Evolutionary conservation across 345 rosid genomes (phyloP), one percentile per base, ranked within the genome.

Genomic region (Xanthoceras sorbifolium): DNA sequence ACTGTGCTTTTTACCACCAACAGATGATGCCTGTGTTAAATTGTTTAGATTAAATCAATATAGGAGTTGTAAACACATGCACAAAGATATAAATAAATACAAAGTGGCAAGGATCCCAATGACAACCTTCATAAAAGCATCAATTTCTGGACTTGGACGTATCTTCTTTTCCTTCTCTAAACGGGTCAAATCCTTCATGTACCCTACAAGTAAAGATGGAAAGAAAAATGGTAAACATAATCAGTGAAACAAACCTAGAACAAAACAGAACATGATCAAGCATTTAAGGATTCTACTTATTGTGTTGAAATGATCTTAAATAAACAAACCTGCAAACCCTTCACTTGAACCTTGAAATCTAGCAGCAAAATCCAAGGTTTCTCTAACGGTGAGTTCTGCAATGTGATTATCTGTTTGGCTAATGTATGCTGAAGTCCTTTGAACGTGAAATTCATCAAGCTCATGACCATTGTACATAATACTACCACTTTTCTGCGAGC

Each of bases 291-390:
- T 72, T 36, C 25, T 7, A n/a, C 15, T 38, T 10, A 34, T 6
- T 38, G 60, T 50, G 18, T 52, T 68, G 5, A 1, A 40, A 25
- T 42, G 36, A 38, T 55, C 18, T 40, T 54, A 32, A 72, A 59
- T 5, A 32, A 77, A 78, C 79, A 4, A 76, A 90, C 97, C 98
- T 86, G 91, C 93, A 82, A 90, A 91, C 70, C 91, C 91, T 79
- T 91, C 91, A 61, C 83, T 93, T 79, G 95, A 92, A 25, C 98
- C 98, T 77, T 94, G 95, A 78, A 95, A 94, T 79, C 97, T 82
- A 50, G 98, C 97, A 63, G 97, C 97, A 78, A 93, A 94, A 88
- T 94, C 98, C 17, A 94, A 85, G 8, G 97, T 94, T 85, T 94
- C 98, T 60, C 97, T 88, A n/a, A 94, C 98, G 36, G 97, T 94